phyloP scores from a whole-genome alignment of 2,329 filamentous ascomycete genomes.

The Nothophoma quercina region DNA sequence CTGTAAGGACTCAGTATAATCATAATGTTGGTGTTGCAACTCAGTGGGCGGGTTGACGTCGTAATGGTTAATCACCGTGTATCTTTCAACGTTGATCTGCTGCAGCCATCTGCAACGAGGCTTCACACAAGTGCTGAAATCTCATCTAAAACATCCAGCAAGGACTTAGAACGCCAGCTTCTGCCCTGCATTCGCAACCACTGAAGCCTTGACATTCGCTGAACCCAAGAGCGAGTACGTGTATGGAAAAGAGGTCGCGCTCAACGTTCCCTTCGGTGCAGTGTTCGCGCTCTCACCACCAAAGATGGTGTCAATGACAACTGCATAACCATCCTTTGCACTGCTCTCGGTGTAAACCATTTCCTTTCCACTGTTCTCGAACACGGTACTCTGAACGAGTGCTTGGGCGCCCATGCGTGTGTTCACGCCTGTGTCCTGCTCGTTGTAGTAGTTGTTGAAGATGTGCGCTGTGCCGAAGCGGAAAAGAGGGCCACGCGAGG shows the following conservation, averaged over 20 bases:
- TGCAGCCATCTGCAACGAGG: too few species aligned
- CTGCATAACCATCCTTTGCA: constrained; percentile 53
- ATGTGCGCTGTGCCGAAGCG: constrained; percentile 71
- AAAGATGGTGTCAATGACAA: constrained; percentile 54
- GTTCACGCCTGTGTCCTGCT: constrained; percentile 48
- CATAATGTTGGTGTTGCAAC: too few species aligned
- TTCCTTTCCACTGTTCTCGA: constrained; percentile 66
- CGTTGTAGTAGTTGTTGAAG: constrained; percentile 59
- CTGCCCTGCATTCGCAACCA: constrained; percentile 44
- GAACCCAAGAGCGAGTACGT: constrained; percentile 61
- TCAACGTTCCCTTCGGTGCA: constrained; percentile 60
- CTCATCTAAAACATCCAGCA: too few species aligned
- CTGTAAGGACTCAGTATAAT: too few species aligned
- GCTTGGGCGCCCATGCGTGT: constrained; percentile 52
- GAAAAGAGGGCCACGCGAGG: constrained; percentile 67
- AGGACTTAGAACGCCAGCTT: constrained; percentile 23
- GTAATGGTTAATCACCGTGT: too few species aligned
- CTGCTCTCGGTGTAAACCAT: constrained; percentile 63
- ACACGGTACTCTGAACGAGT: constrained; percentile 54
- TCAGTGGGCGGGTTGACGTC: too few species aligned
- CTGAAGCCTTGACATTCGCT: constrained; percentile 55
- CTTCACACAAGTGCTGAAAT: too few species aligned
- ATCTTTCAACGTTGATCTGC: too few species aligned
- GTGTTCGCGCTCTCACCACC: constrained; percentile 54
- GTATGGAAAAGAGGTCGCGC: constrained; percentile 56